phyloP scores from a whole-genome alignment of 2,329 filamentous ascomycete species.

The Colletotrichum sp. region DNA sequence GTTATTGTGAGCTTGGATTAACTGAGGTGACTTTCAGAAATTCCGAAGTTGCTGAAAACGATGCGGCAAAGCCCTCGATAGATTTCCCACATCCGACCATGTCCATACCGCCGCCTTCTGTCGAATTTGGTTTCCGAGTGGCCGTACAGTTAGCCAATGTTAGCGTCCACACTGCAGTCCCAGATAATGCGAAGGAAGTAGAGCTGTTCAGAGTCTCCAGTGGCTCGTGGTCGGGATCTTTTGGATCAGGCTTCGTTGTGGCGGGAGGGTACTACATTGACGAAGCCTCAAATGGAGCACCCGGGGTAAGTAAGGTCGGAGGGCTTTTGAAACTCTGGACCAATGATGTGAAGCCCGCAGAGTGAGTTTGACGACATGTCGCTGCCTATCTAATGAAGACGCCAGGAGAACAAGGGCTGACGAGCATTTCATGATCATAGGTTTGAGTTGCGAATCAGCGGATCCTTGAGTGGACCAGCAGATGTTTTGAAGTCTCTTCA shows the following conservation, averaged over 20 bases:
- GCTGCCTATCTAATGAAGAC: fast-evolving
- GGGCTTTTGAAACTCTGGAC: constrained; percentile 26
- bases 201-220: constrained; percentile 53
- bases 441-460: constrained; percentile 36
- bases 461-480: constrained; percentile 48
- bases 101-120: constrained; percentile 46
- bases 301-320: neutral
- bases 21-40: neutral
- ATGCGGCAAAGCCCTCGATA: neutral
- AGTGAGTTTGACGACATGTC: neutral
- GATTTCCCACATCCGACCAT: constrained; percentile 41
- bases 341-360: neutral
- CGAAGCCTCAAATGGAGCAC: neutral
- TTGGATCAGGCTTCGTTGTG: constrained; percentile 52
- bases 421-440: neutral
- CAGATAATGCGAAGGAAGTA: constrained; percentile 22
- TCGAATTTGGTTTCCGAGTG: constrained; percentile 55
- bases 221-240: constrained; percentile 52
- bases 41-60: neutral
- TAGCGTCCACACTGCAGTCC: neutral
- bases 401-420: neutral
- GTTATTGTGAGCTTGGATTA: neutral
- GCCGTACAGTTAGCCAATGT: constrained; percentile 31
- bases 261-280: constrained; percentile 31
- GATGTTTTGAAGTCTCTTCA: constrained; percentile 42